Evolutionary conservation across 345 rosid species (phyloP).

Genomic region (Brassica incana): DNA sequence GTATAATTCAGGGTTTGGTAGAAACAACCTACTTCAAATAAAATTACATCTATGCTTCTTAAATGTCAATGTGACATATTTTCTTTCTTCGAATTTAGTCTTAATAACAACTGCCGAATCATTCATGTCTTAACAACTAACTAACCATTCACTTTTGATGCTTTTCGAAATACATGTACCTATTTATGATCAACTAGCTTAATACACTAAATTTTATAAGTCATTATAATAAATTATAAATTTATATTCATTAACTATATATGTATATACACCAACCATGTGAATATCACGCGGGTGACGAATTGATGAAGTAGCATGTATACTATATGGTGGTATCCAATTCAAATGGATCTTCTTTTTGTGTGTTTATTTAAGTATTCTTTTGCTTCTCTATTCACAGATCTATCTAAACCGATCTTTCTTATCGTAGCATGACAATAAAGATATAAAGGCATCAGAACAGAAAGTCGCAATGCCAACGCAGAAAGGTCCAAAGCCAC

Average conservation of each 20-base stretch:
- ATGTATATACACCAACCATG: neutral
- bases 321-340: slow-evolving; percentile 29
- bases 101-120: slow-evolving; percentile 14
- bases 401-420: slow-evolving; percentile 10
- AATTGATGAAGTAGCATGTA: slow-evolving; percentile 25
- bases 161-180: slow-evolving; percentile 1
- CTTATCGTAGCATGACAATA: slow-evolving; percentile 27
- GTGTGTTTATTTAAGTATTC: neutral
- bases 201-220: slow-evolving; percentile 9
- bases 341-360: slow-evolving; percentile 28
- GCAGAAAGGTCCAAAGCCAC: slow-evolving; percentile 37
- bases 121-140: slow-evolving; percentile 9
- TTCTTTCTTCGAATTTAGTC: neutral
- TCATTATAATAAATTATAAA: neutral
- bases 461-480: slow-evolving; percentile 35
- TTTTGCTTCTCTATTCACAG: neutral
- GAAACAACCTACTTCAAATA: neutral
- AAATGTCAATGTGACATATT: slow-evolving; percentile 11
- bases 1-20: neutral
- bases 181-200: neutral
- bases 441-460: slow-evolving; percentile 27
- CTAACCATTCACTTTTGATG: slow-evolving; percentile 1
- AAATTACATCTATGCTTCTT: neutral
- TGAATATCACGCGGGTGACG: slow-evolving; percentile 43
- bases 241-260: neutral